Conservation (phyloP, 73 alveolate genomes). For the Blepharisma stoltei region DNA sequence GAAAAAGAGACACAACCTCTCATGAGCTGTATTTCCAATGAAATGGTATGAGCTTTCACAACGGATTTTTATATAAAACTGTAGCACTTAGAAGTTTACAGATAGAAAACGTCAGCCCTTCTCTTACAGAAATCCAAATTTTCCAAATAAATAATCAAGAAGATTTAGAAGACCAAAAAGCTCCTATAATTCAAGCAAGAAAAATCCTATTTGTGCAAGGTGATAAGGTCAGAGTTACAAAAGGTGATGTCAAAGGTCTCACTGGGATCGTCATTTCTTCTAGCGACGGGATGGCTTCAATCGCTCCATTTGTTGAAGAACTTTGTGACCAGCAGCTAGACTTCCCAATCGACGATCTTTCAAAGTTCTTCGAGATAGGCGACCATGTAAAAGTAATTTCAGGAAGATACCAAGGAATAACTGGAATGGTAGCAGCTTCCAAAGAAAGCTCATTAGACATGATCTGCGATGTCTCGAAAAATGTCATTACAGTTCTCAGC, state of each 20-base stretch:
- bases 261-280: conserved; percentile 72
- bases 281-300: conserved; percentile 52
- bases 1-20: conserved; percentile 1
- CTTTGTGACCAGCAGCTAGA: conserved; percentile 33
- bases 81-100: conserved; percentile 52
- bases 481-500: conserved; percentile 53
- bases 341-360: conserved; percentile 48
- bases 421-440: conserved; percentile 63
- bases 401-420: conserved; percentile 79
- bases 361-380: conserved; percentile 76
- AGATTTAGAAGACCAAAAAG: conserved; percentile 38
- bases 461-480: conserved; percentile 61
- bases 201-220: conserved; percentile 58
- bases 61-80: conserved; percentile 66
- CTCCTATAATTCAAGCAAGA: conserved; percentile 42
- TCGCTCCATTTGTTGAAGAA: conserved; percentile 54
- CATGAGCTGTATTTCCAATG: conserved; percentile 44
- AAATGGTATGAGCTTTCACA: conserved; percentile 57
- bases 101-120: conserved; percentile 69
- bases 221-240: conserved; percentile 69
- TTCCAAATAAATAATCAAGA: conserved; percentile 40
- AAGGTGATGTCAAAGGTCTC: conserved; percentile 70
- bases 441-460: conserved; percentile 51
- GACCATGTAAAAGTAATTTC: conserved; percentile 73
- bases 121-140: conserved; percentile 64